Conservation (phyloP, 2,329 filamentous ascomycete genomes). For the Plectosphaerella sp. region DNA sequence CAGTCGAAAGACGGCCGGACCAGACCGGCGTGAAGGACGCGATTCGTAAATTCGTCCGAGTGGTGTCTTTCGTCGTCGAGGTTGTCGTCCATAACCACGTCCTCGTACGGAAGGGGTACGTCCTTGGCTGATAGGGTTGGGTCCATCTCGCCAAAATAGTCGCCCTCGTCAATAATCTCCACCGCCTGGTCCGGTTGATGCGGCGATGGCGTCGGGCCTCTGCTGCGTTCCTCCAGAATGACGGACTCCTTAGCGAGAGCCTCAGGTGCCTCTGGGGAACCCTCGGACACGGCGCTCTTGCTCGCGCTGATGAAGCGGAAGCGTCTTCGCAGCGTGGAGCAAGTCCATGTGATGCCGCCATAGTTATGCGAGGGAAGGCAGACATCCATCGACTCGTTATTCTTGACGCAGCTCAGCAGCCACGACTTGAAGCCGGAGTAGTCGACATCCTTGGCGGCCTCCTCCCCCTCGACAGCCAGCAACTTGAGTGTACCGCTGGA, state of each 20-base stretch:
- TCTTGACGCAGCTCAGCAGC: conserved; percentile 53
- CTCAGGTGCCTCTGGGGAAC: conserved; percentile 30
- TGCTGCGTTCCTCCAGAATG: conserved; percentile 26
- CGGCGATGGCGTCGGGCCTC: conserved; percentile 27
- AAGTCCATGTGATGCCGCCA: conserved; percentile 65
- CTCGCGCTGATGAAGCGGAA: conserved; percentile 64
- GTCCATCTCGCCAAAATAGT: conserved; percentile 37
- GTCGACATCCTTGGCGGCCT: conserved; percentile 36
- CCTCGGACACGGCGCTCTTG: conserved; percentile 27
- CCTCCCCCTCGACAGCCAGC: conserved; percentile 45
- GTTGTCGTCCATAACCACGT: conserved; percentile 15
- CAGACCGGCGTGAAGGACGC: conserved; percentile 30
- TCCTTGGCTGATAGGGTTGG: conserved; percentile 6
- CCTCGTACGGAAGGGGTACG: conserved; percentile 1
- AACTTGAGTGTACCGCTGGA: conserved; percentile 51
- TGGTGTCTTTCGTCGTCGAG: conserved; percentile 22
- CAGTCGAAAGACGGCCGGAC: conserved; percentile 67
- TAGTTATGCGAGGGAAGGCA: conserved; percentile 52
- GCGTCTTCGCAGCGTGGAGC: conserved; percentile 62
- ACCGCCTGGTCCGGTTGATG: conserved; percentile 24
- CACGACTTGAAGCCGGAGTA: conserved; percentile 66
- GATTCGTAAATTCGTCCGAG: conserved; percentile 37
- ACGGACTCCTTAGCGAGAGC: conserved; percentile 30
- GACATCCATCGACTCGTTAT: conserved; percentile 47
- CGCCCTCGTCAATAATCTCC: conserved; percentile 27